Evolutionary conservation across 2,329 filamentous ascomycete genomes (phyloP), one percentile per base, ranked within the genome.

Genomic region (Monosporascus ibericus): DNA sequence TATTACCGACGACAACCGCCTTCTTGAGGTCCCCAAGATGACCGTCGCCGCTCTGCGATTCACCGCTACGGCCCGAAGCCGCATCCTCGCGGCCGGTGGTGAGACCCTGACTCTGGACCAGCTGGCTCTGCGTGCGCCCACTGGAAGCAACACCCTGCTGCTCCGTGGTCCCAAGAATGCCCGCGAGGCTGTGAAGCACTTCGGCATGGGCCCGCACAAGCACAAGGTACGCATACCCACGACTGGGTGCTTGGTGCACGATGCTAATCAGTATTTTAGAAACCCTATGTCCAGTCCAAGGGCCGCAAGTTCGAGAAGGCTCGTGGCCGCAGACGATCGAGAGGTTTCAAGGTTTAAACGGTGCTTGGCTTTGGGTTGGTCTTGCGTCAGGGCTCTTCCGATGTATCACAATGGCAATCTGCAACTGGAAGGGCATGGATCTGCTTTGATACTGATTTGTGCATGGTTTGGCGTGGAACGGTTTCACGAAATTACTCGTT

Each of bases 261-360:
- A 49, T 57, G 58, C 72, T 78, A 61, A 77, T 61, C 47, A 51
- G 44, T 55, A 58, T 40, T 68, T 56, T 64, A 94, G 92, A 97
- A 96, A 85, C 92, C 92, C 66, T 89, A 95, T 68, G 84, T 99
- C 71, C 84, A 90, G 78, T 95, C 90, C 83, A 99, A 99, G 89
- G 95, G 95, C 72, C 88, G 94, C 80, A 99, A 99, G 85, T 99
- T 99, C 83, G 95, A 99, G 87, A 85, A 86, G 71, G 94, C 92
- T 71, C 92, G 94, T 94, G 95, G 94, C 78, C 92, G 94, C 80
- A 95, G 94, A 87, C 84, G 91, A 75, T 97, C 92, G 70, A 86
- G 89, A 72, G 94, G 95, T 85, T 99, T 99, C 92, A 99, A 99
- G 91, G 94, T 99, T 75, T 99, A 96, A 90, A 74, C 75, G 63